A percentile compares a stretch with the other conserved stretches of the same genome.
Evolutionary conservation across 1,139 yeast species (phyloP).

Genomic region (Lodderomyces theae): DNA sequence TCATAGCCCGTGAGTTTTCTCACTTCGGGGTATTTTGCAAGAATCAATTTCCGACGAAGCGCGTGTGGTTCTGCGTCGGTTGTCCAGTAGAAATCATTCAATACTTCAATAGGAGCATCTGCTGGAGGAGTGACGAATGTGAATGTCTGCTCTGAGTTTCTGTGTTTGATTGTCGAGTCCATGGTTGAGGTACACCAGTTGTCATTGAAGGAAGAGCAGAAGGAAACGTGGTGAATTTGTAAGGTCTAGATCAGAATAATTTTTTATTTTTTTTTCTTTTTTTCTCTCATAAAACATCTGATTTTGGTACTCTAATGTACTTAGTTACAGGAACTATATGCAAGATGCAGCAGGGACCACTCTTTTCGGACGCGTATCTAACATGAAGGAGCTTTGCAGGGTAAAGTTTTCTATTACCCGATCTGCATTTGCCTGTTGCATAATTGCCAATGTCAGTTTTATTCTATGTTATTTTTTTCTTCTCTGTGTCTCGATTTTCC

Average conservation of each 20-base stretch:
- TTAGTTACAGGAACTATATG: too few relatives aligned
- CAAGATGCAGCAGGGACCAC: background rate
- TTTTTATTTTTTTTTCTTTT: background rate
- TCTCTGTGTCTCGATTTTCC: too few relatives aligned
- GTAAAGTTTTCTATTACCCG: too few relatives aligned
- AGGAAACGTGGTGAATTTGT: background rate
- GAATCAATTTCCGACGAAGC: conserved; percentile 65
- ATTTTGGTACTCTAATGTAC: too few relatives aligned
- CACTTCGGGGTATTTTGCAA: conserved; percentile 76
- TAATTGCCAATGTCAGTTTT: too few relatives aligned
- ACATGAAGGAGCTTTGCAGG: background rate
- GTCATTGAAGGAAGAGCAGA: background rate
- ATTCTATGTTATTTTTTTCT: too few relatives aligned
- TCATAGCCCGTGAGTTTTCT: conserved; percentile 82
- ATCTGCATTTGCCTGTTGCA: background rate
- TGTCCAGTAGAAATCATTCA: conserved; percentile 79
- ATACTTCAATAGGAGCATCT: conserved; percentile 38
- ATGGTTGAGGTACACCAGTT: conserved; percentile 3
- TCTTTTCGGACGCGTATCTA: conserved; percentile 1
- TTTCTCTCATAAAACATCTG: background rate
- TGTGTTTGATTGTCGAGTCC: conserved; percentile 31
- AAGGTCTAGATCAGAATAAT: too few relatives aligned
- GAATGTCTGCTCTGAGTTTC: conserved; percentile 33
- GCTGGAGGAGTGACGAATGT: conserved; percentile 44
- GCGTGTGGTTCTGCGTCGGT: conserved; percentile 80